Conservation (phyloP, 441 rosid genomes). For the Erodium texanum region DNA sequence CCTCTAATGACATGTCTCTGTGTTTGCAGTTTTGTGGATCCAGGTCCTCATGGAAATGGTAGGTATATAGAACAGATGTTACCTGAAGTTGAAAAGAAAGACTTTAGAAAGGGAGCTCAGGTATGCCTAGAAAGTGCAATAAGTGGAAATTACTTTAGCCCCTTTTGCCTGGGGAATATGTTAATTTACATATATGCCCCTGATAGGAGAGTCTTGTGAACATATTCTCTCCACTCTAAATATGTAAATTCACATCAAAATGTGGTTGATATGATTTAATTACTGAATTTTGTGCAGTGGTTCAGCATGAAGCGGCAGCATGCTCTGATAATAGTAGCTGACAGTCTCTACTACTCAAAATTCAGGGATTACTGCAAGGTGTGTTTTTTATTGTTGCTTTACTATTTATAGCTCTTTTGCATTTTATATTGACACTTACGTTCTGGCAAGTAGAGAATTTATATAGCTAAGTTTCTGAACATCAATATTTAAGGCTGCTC, state of each 20-base stretch:
- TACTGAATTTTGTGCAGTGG: constrained; percentile 56
- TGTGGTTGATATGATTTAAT: constrained; percentile 3
- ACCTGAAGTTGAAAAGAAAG: constrained; percentile 78
- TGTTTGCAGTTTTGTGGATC: constrained; percentile 74
- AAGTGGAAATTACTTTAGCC: neutral
- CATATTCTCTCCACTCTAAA: too few species aligned
- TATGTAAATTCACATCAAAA: neutral
- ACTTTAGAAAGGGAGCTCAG: constrained; percentile 99
- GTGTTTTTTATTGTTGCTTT: too few species aligned
- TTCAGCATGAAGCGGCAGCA: constrained; percentile 96
- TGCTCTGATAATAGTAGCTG: constrained; percentile 82
- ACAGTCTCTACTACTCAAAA: constrained; percentile 74
- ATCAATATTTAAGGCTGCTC: neutral
- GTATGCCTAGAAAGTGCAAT: constrained; percentile 24
- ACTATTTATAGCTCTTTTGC: neutral
- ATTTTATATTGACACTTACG: neutral
- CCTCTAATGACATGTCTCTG: neutral
- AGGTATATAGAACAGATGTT: constrained; percentile 92
- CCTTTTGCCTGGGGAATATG: neutral
- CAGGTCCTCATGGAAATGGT: constrained; percentile 94
- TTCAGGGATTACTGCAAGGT: constrained; percentile 90
- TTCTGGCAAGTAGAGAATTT: neutral
- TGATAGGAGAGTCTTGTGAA: neutral
- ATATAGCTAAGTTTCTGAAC: neutral
- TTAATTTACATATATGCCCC: too few species aligned